Base-by-base conservation (phyloP, 441 rosid species). In the Euphorbia corollata region DNA sequence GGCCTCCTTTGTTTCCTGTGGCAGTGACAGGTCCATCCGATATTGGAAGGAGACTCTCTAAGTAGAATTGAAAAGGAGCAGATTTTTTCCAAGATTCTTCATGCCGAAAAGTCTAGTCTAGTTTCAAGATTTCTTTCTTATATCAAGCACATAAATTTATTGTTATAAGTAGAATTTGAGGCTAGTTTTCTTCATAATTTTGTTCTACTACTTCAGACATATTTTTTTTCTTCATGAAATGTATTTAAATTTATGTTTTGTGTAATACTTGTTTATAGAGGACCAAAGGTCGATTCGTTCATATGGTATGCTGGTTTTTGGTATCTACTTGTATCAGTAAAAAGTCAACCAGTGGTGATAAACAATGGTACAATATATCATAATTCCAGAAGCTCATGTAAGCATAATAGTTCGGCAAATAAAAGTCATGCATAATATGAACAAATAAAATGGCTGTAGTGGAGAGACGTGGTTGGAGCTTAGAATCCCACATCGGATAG, bases 1-100 rank as follows among this genome's bases (percentile, higher is more conserved):
- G 77, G 81, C 90, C 43, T 84, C 89, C 59, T 89, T 91, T 69
- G 72, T 91, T 65, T 75, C 88, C 61, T 91, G 94, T 45, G 96
- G 97, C 63, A 87, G 79, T 20, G 97, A 91, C 64, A 74, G 92
- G 78, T 86, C 97, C 11, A 75, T 88, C 47, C 84, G 93, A 64
- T 91, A 80, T 70, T 91, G 97, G 96, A 91, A 87, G 79, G 96
- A 85, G 78, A 65, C 63, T 65, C 70, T 27, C 27, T 72, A 53
- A 57, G 32, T 39, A 2, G 41, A 55, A 20, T 12, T 7, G 47
- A 19, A 59, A 45, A 41, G 20, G 59, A 47, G 12, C 15, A 5
- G 4, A 23, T 4, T 38, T 43, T 58, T 56, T 38, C 18, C 5
- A 0, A 36, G 23, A 41, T 54, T 56, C 54, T 32, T 10, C 36